Conservation (phyloP, 208 protist species). For the Spongospora subterranea region DNA sequence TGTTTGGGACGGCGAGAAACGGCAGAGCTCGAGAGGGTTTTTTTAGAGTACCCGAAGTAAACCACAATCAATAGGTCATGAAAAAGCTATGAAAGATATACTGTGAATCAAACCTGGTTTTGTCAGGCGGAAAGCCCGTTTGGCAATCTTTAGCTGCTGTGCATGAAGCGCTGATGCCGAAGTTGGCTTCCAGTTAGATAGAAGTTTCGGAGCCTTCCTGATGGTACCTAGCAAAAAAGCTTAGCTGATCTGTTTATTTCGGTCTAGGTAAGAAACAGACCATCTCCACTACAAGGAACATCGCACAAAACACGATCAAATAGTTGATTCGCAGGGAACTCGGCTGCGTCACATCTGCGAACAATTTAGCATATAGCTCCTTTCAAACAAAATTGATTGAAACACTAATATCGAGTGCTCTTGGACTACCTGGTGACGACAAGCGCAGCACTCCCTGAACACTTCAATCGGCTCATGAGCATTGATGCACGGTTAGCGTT, state of each 20-base stretch:
- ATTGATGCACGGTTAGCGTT: slow-evolving; percentile 64
- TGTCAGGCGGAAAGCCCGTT: slow-evolving; percentile 83
- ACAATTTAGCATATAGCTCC: too few relatives aligned
- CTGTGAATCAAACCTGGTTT: slow-evolving; percentile 58
- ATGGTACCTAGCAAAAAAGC: slow-evolving; percentile 78
- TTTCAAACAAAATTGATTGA: neutral
- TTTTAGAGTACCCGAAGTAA: too few relatives aligned
- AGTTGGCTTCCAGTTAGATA: slow-evolving; percentile 81
- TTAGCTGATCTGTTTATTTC: too few relatives aligned
- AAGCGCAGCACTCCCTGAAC: neutral
- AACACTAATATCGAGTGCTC: neutral
- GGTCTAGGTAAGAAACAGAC: too few relatives aligned
- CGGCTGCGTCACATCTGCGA: neutral
- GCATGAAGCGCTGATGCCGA: slow-evolving; percentile 84
- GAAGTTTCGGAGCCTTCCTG: slow-evolving; percentile 84
- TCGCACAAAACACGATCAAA: slow-evolving; percentile 85
- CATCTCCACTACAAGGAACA: slow-evolving; percentile 92
- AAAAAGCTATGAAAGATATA: too few relatives aligned
- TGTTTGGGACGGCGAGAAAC: neutral
- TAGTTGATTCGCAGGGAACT: neutral
- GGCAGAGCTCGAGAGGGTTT: neutral
- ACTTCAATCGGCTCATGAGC: slow-evolving; percentile 59
- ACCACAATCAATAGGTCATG: too few relatives aligned
- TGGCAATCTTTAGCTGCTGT: slow-evolving; percentile 84
- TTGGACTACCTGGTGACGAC: neutral